Percentiles rank a stretch among this genome's conserved stretches.
Evolutionary conservation across 768 basidiomycete genomes (phyloP).

Genomic region (Suillus bovinus): DNA sequence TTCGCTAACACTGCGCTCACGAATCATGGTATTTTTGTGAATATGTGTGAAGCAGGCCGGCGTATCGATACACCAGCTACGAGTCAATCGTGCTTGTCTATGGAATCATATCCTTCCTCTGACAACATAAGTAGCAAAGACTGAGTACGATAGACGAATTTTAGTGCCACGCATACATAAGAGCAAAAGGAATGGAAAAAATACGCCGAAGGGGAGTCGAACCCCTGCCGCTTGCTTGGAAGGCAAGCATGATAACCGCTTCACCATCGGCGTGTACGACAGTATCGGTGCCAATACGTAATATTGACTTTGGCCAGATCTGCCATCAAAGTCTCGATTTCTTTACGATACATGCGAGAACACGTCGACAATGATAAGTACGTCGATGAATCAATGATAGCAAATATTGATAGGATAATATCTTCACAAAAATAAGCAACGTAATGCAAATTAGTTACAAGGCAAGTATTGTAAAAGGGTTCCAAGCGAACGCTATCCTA

Average conservation of each 20-base stretch:
- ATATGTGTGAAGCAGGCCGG: too few relatives aligned
- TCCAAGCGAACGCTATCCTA: background rate
- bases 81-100: too few relatives aligned
- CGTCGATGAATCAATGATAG: background rate
- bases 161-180: too few relatives aligned
- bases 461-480: background rate
- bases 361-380: background rate
- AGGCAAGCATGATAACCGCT: constrained; percentile 94
- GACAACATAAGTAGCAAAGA: too few relatives aligned
- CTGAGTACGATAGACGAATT: too few relatives aligned
- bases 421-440: background rate
- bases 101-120: too few relatives aligned
- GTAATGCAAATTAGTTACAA: constrained; percentile 1
- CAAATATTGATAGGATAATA: too few relatives aligned
- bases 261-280: constrained; percentile 63
- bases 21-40: too few relatives aligned
- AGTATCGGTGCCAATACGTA: background rate
- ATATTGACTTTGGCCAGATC: background rate
- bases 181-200: too few relatives aligned
- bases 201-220: constrained; percentile 68
- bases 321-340: constrained; percentile 55
- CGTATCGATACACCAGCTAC: too few relatives aligned
- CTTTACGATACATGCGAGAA: background rate
- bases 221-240: constrained; percentile 79
- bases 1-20: too few relatives aligned